Conservation (phyloP, 768 basidiomycete species). For the Mycena olivaceomarginata region DNA sequence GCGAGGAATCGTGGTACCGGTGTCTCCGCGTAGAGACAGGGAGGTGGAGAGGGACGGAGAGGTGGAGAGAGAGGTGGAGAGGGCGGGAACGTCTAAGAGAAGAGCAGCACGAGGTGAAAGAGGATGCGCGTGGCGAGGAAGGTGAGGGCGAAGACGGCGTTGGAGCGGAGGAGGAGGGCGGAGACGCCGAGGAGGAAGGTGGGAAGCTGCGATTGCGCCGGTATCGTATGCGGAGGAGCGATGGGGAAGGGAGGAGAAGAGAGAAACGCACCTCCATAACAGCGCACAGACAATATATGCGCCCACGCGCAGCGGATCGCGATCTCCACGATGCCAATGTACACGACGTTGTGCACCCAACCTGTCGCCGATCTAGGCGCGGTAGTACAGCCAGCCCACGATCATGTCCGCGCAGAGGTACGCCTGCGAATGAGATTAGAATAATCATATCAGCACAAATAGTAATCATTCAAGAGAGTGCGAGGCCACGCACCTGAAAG, state of each 20-base stretch:
- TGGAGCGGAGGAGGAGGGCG: slow-evolving; percentile 68
- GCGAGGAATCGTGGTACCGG: slow-evolving; percentile 62
- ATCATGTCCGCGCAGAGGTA: slow-evolving; percentile 55
- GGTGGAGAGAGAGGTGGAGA: too few species aligned
- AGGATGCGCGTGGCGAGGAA: slow-evolving; percentile 74
- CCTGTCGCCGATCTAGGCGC: slow-evolving; percentile 64
- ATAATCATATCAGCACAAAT: not conserved
- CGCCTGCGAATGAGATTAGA: too few species aligned
- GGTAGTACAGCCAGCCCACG: slow-evolving; percentile 62
- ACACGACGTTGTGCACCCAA: slow-evolving; percentile 68
- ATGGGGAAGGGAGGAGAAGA: too few species aligned
- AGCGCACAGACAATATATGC: slow-evolving; percentile 60
- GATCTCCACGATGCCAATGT: slow-evolving; percentile 60
- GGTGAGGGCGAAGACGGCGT: slow-evolving; percentile 67
- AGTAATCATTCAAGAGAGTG: too few species aligned
- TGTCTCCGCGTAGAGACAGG: too few species aligned
- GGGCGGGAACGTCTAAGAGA: too few species aligned
- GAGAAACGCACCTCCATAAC: too few species aligned
- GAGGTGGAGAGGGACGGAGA: too few species aligned
- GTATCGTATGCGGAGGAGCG: too few species aligned
- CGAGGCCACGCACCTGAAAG: slow-evolving; percentile 54
- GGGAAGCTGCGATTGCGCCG: too few species aligned
- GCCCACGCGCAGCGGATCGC: slow-evolving; percentile 52
- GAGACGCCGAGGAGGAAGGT: slow-evolving; percentile 72
- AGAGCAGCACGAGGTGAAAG: slow-evolving; percentile 63